Percentiles rank a stretch among this genome's conserved stretches.
phyloP scores from a whole-genome alignment of 495 filamentous ascomycete species.

The Trichoderma erinaceum region DNA sequence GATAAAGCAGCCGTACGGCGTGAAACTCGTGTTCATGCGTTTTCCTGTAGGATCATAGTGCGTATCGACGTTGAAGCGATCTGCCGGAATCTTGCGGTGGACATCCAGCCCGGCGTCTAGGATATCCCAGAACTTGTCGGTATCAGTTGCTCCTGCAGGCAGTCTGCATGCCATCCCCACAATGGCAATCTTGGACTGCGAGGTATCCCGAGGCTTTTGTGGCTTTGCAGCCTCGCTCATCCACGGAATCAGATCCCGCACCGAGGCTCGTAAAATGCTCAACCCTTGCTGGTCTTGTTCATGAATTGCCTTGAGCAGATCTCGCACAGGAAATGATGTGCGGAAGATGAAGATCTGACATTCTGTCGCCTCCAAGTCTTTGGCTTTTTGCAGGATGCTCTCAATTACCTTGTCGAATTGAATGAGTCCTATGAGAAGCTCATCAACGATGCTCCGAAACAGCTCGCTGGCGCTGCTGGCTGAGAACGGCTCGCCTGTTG shows the following conservation, averaged over 20 bases:
- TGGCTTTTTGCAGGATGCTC: too few species aligned
- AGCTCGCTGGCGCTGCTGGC: too few species aligned
- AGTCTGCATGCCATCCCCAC: constrained; percentile 50
- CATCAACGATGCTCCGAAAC: too few species aligned
- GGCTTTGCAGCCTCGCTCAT: neutral
- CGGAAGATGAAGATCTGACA: too few species aligned
- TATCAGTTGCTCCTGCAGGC: constrained; percentile 39
- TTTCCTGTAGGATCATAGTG: neutral
- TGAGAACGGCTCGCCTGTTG: too few species aligned
- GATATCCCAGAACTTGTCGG: constrained; percentile 40
- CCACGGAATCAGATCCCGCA: neutral
- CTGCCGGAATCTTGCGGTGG: constrained; percentile 39
- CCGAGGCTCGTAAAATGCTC: too few species aligned
- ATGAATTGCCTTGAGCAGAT: too few species aligned
- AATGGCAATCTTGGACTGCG: constrained; percentile 37
- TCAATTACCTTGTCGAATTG: too few species aligned
- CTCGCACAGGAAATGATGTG: too few species aligned
- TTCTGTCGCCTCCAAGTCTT: too few species aligned
- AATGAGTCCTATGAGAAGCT: too few species aligned
- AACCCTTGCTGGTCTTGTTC: too few species aligned
- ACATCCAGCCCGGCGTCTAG: constrained; percentile 2
- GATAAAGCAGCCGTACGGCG: neutral
- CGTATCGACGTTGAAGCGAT: constrained; percentile 57
- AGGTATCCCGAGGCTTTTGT: neutral
- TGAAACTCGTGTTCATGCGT: neutral